Conservation (phyloP, 176 grass and related monocot genomes). For the Avena atlantica region DNA sequence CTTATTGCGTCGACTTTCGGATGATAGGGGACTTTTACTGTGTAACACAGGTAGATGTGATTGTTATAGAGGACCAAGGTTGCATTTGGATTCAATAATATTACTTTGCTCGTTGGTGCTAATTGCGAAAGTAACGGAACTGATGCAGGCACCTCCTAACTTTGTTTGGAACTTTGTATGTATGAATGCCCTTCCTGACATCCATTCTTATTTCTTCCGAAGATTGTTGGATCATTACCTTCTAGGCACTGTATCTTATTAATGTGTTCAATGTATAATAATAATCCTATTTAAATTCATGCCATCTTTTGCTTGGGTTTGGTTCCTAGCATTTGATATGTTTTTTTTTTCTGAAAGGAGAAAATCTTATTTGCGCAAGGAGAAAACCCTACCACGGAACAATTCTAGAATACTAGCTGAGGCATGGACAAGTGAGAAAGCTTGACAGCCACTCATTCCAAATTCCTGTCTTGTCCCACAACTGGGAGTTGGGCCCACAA, state of each 20-base stretch:
- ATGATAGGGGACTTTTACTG: conserved; percentile 27
- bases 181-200: conserved; percentile 21
- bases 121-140: conserved; percentile 37
- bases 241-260: background rate
- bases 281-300: background rate
- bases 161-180: background rate
- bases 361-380: conserved; percentile 9
- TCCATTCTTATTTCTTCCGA: conserved; percentile 12
- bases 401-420: conserved; percentile 8
- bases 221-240: conserved; percentile 12
- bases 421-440: conserved; percentile 39
- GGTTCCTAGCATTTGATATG: background rate
- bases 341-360: background rate
- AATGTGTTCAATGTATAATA: background rate
- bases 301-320: background rate
- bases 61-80: conserved; percentile 34
- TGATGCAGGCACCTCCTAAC: conserved; percentile 9
- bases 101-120: conserved; percentile 38
- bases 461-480: conserved; percentile 43
- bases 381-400: conserved; percentile 7
- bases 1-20: conserved; percentile 21
- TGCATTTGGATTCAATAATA: conserved; percentile 28
- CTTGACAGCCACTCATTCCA: conserved; percentile 24
- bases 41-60: conserved; percentile 36
- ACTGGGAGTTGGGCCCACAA: conserved; percentile 17